Evolutionary conservation across 2,329 filamentous ascomycete species (phyloP).

Genomic region (Cercospora janseana): DNA sequence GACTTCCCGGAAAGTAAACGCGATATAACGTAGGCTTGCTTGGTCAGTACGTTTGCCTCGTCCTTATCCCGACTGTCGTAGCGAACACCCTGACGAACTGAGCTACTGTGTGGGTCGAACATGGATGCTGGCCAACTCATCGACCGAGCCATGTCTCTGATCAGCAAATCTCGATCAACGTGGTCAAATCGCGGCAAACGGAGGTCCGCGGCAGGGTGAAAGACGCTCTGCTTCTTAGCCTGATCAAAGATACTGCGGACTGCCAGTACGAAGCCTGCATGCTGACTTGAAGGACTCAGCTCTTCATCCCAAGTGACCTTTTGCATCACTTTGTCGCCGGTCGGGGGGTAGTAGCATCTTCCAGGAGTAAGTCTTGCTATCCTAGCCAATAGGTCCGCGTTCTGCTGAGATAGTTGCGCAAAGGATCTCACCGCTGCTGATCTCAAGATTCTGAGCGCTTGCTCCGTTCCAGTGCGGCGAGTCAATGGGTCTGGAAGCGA

Average conservation of each 20-base stretch:
- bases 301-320: constrained; percentile 42
- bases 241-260: constrained; percentile 15
- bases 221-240: constrained; percentile 4
- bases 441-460: constrained; percentile 38
- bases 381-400: constrained; percentile 26
- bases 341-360: constrained; percentile 49
- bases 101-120: constrained; percentile 20
- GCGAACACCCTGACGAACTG: constrained; percentile 40
- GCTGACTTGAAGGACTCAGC: constrained; percentile 34
- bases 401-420: constrained; percentile 19
- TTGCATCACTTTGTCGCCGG: constrained; percentile 43
- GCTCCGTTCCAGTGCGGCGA: constrained; percentile 59
- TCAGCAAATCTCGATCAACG: not conserved
- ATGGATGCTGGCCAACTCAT: too few relatives aligned
- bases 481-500: constrained; percentile 59
- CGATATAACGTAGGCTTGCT: too few relatives aligned
- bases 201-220: constrained; percentile 3
- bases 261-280: constrained; percentile 14
- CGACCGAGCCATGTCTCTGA: constrained; percentile 16
- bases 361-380: constrained; percentile 39
- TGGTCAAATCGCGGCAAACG: constrained; percentile 2
- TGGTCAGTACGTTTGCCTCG: too few relatives aligned
- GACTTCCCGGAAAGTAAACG: too few relatives aligned
- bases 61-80: constrained; percentile 27
- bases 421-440: constrained; percentile 30